Percentiles rank a stretch among this genome's conserved stretches.
Conservation (phyloP, 768 basidiomycete genomes). For the Phallus indusiatus region DNA sequence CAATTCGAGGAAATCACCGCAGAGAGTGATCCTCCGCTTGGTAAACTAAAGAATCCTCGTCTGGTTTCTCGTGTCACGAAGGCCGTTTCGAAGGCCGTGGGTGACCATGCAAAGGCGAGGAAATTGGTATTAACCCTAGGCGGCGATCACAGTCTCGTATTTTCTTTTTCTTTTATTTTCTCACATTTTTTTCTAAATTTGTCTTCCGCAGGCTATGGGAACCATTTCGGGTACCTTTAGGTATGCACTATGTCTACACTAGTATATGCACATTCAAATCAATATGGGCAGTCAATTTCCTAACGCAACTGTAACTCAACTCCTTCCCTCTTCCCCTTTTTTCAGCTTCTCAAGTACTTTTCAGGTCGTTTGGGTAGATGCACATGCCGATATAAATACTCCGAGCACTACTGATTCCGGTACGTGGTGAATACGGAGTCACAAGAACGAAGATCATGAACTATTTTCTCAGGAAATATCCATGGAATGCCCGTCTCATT, state of each 20-base stretch:
- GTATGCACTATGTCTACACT: slow-evolving; percentile 25
- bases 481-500: slow-evolving; percentile 99
- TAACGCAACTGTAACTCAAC: slow-evolving; percentile 32
- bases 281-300: slow-evolving; percentile 47
- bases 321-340: too few relatives aligned
- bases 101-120: slow-evolving; percentile 64
- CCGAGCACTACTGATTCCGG: slow-evolving; percentile 69
- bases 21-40: slow-evolving; percentile 67
- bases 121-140: slow-evolving; percentile 85
- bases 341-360: neutral
- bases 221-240: slow-evolving; percentile 85
- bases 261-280: neutral
- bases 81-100: slow-evolving; percentile 71
- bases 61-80: slow-evolving; percentile 77
- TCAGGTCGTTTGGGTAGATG: slow-evolving; percentile 91
- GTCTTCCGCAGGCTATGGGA: slow-evolving; percentile 60
- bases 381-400: slow-evolving; percentile 96
- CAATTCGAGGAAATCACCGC: slow-evolving; percentile 70
- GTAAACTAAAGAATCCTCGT: slow-evolving; percentile 83
- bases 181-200: slow-evolving; percentile 14
- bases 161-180: slow-evolving; percentile 18
- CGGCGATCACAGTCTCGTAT: slow-evolving; percentile 89
- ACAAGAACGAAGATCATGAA: neutral
- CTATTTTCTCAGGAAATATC: slow-evolving; percentile 62
- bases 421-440: slow-evolving; percentile 18